phyloP scores from a whole-genome alignment of 2,329 filamentous ascomycete species.

The Verticillium alfalfae region DNA sequence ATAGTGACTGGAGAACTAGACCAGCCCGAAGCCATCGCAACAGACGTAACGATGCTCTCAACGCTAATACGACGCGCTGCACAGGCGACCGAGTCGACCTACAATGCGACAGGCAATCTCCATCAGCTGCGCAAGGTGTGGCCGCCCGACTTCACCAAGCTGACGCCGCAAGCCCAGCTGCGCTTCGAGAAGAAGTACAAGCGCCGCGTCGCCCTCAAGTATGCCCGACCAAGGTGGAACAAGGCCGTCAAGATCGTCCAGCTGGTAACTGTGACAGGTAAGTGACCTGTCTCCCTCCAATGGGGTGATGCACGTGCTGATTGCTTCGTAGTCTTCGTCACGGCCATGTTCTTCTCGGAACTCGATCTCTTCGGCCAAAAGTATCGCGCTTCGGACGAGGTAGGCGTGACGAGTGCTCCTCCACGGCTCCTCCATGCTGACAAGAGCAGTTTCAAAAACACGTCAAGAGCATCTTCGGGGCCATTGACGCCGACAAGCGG shows the following conservation, averaged over 20 bases:
- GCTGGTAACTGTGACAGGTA: conserved; percentile 52
- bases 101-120: conserved; percentile 44
- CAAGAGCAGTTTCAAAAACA: conserved; percentile 26
- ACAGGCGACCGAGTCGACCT: conserved; percentile 16
- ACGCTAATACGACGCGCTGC: conserved; percentile 22
- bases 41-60: conserved; percentile 22
- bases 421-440: not conserved
- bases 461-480: conserved; percentile 31
- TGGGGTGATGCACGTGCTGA: not conserved
- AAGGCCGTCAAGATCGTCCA: conserved; percentile 62
- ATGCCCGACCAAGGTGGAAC: conserved; percentile 57
- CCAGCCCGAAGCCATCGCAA: not conserved
- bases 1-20: no score
- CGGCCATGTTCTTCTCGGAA: conserved; percentile 31
- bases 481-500: conserved; percentile 33
- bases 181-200: conserved; percentile 75
- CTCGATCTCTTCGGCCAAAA: conserved; percentile 37
- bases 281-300: conserved; percentile 16
- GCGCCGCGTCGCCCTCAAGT: conserved; percentile 58
- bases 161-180: conserved; percentile 69
- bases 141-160: conserved; percentile 70
- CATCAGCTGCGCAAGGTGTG: conserved; percentile 67
- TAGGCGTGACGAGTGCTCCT: conserved; percentile 4
- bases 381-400: conserved; percentile 37
- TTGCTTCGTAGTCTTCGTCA: not conserved